A percentile compares a stretch with the other conserved stretches of the same genome.
phyloP scores from a whole-genome alignment of 257 asterid species.

The Nemophila menziesii region DNA sequence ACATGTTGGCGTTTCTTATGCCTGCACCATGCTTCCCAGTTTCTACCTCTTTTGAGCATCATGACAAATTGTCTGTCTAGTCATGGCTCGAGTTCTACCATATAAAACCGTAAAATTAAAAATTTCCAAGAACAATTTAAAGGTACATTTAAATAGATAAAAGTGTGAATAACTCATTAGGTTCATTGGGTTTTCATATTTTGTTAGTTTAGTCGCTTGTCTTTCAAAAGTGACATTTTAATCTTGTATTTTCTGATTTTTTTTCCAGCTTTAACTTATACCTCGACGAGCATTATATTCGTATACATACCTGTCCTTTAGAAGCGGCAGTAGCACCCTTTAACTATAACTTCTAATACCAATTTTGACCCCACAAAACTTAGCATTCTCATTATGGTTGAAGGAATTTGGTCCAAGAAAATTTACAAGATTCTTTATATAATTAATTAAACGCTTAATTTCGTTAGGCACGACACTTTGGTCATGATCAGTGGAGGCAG shows the following conservation, averaged over 20 bases:
- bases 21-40: conserved; percentile 61
- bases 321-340: conserved; percentile 89
- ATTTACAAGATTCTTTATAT: conserved; percentile 49
- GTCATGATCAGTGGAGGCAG: no score
- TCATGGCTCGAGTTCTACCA: conserved; percentile 52
- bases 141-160: no score
- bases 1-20: conserved; percentile 47
- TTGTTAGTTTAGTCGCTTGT: no score
- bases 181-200: no score
- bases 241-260: no score
- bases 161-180: no score
- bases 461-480: no score
- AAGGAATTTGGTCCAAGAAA: conserved; percentile 70
- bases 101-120: conserved; percentile 53
- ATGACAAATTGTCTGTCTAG: conserved; percentile 32
- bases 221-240: no score
- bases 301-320: conserved; percentile 62
- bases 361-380: conserved; percentile 53
- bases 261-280: conserved; percentile 36
- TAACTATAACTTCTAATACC: conserved; percentile 60
- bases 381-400: conserved; percentile 49
- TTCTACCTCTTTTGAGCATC: conserved; percentile 78
- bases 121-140: conserved; percentile 37
- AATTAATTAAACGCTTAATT: conserved; percentile 25
- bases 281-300: conserved; percentile 71